Percentiles rank a stretch among this genome's conserved stretches.
phyloP scores from a whole-genome alignment of 169 alveolate genomes.

The Blepharisma undulans region DNA sequence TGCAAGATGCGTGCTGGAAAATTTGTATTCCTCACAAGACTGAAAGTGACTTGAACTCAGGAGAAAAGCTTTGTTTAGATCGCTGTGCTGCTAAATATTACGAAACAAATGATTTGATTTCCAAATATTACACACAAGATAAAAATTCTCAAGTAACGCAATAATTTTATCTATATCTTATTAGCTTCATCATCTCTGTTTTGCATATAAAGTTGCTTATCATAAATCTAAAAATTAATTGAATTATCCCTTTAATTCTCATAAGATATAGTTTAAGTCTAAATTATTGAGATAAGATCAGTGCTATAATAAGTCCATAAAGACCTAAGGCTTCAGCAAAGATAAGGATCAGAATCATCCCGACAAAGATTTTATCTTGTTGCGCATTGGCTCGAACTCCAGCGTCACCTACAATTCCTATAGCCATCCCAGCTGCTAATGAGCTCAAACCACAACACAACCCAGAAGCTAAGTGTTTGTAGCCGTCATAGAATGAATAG shows the following conservation, averaged over 20 bases:
- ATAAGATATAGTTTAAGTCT: neutral
- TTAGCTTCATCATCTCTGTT: too few relatives aligned
- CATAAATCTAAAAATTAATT: too few relatives aligned
- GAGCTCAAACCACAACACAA: slow-evolving; percentile 93
- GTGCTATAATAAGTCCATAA: slow-evolving; percentile 92
- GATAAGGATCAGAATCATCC: slow-evolving; percentile 98
- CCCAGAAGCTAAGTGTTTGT: slow-evolving; percentile 96
- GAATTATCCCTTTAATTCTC: too few relatives aligned
- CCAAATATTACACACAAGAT: neutral
- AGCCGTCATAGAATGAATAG: slow-evolving; percentile 90
- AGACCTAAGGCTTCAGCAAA: slow-evolving; percentile 99
- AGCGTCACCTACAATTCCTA: slow-evolving; percentile 99
- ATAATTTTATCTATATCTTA: neutral
- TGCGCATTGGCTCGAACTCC: slow-evolving; percentile 99
- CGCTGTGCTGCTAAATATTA: neutral
- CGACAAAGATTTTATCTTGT: slow-evolving; percentile 97
- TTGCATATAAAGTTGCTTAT: too few relatives aligned
- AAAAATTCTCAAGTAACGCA: neutral
- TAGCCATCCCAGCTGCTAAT: slow-evolving; percentile 98
- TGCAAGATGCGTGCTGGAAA: neutral
- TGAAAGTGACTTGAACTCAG: neutral
- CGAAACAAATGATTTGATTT: neutral
- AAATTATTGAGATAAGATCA: slow-evolving; percentile 55
- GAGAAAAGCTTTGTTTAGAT: neutral
- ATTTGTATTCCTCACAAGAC: neutral